phyloP scores from a whole-genome alignment of 140 eudicot species.

The Anethum foeniculum region DNA sequence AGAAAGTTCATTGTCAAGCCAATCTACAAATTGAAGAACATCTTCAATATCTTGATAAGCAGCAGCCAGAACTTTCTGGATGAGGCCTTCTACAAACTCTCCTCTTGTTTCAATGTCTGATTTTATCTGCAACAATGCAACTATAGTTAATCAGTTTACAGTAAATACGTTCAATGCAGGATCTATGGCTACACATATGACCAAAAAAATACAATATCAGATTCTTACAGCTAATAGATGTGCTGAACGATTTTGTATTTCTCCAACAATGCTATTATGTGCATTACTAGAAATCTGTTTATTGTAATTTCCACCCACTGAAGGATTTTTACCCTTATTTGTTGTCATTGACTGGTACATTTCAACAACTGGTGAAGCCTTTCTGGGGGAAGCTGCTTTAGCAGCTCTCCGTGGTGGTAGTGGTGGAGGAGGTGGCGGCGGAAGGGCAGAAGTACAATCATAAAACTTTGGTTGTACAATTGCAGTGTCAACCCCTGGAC shows the following conservation, averaged over 20 bases:
- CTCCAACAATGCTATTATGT: slow-evolving; percentile 26
- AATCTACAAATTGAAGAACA: slow-evolving; percentile 20
- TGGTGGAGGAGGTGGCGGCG: slow-evolving; percentile 31
- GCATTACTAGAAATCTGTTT: slow-evolving; percentile 17
- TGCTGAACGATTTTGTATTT: slow-evolving; percentile 28
- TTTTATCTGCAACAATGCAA: slow-evolving; percentile 16
- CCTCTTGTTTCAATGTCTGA: slow-evolving; percentile 30
- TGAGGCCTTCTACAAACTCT: slow-evolving; percentile 18
- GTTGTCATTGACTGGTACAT: slow-evolving; percentile 13
- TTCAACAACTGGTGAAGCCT: slow-evolving; percentile 20
- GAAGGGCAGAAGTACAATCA: slow-evolving; percentile 8
- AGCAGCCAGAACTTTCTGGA: slow-evolving; percentile 21
- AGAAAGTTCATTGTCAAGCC: slow-evolving; percentile 32
- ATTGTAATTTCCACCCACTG: not conserved
- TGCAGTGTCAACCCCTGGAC: not conserved
- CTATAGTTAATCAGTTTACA: not conserved
- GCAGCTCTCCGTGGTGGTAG: slow-evolving; percentile 15
- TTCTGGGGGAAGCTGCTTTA: slow-evolving; percentile 13
- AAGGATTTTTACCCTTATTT: not conserved
- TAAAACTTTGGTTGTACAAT: slow-evolving; percentile 5
- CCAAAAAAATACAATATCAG: not conserved
- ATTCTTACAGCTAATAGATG: slow-evolving; percentile 30
- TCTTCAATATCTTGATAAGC: slow-evolving; percentile 24
- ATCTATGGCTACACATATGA: not conserved
- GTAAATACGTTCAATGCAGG: not conserved